These are phyloP conservation scores for Phragmites australis DNA, from an alignment of 176 grass and related monocot species.

Conservation along the genomic window DNA sequence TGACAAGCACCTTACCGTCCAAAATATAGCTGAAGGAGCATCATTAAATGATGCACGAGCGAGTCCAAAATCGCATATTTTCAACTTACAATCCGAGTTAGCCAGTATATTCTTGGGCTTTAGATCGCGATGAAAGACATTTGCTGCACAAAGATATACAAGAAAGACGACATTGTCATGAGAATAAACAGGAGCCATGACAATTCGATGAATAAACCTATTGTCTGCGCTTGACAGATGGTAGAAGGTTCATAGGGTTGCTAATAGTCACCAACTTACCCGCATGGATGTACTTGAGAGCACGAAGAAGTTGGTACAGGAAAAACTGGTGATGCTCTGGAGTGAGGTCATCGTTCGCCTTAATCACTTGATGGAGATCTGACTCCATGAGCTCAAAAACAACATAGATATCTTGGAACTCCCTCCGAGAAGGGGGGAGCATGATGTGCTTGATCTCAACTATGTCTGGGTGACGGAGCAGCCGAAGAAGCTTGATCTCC, in stretches of 20 bases:
- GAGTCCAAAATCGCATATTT: conserved; percentile 98
- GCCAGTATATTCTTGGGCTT: conserved; percentile 97
- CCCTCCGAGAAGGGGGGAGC: conserved; percentile 88
- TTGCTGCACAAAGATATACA: conserved; percentile 62
- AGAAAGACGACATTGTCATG: conserved; percentile 21
- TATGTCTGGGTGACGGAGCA: conserved; percentile 84
- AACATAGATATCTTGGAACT: conserved; percentile 86
- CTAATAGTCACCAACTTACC: conserved; percentile 40
- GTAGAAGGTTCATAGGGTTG: conserved; percentile 9
- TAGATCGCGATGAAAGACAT: conserved; percentile 94
- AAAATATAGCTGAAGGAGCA: conserved; percentile 95
- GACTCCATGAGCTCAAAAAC: conserved; percentile 98
- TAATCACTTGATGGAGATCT: conserved; percentile 92
- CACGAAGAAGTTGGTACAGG: conserved; percentile 86
- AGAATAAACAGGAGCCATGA: conserved; percentile 16
- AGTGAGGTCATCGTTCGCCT: conserved; percentile 89
- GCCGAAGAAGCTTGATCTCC: conserved; percentile 85
- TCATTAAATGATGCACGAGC: conserved; percentile 96
- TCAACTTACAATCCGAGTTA: conserved; percentile 92
- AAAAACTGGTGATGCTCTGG: conserved; percentile 90
- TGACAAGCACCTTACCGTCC: conserved; percentile 67
- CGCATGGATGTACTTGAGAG: conserved; percentile 91
- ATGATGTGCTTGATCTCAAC: conserved; percentile 97
- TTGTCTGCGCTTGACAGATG: background rate
- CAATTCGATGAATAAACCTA: background rate